Evolutionary conservation across 441 rosid genomes (phyloP), one percentile per base, ranked within the genome.

Genomic region (Raphanus hybrid): DNA sequence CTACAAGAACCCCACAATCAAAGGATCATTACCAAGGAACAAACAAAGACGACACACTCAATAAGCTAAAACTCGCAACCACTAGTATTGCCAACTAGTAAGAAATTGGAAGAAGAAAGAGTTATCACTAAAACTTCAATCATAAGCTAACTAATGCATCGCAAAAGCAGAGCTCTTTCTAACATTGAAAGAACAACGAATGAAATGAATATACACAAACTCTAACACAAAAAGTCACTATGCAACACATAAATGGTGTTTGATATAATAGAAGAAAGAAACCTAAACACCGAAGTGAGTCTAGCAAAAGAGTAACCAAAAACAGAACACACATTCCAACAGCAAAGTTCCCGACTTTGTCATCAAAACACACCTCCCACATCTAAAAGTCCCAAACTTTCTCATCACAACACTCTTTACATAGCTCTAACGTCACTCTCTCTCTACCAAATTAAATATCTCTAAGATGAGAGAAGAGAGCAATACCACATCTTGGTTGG

Each of bases 401-500:
- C 54, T 48, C 15, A 48, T 4, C 54, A 48, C 4, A 45, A 45
- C n/a, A 43, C 12, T 10, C 50, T 43, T 1, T 3, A 8, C n/a
- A 43, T 43, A 10, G 14, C 52, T 48, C 54, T 48, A 48, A 48
- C 6, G 54, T 29, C 34, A 29, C 34, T 29, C 34, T 29, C 34
- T 29, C 34, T 29, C n/a, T n/a, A 29, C 34, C 34, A 29, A 29
- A 29, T 29, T 29, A 5, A 29, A 29, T 29, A 29, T 48, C 20
- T 50, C 52, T 3, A 45, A n/a, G 55, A 5, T n/a, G 18, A 55
- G 18, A 55, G 58, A 66, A 6, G 59, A 23, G 58, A 77, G 82
- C 87, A 58, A 78, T 50, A 95, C 99, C 98, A 93, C 88, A 52
- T 86, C 82, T 69, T 81, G 92, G 85, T 91, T 86, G 68, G 88